Percentiles rank a stretch among this genome's conserved stretches.
Conservation (phyloP, 768 basidiomycete genomes). For the Leucogyrophana mollusca region DNA sequence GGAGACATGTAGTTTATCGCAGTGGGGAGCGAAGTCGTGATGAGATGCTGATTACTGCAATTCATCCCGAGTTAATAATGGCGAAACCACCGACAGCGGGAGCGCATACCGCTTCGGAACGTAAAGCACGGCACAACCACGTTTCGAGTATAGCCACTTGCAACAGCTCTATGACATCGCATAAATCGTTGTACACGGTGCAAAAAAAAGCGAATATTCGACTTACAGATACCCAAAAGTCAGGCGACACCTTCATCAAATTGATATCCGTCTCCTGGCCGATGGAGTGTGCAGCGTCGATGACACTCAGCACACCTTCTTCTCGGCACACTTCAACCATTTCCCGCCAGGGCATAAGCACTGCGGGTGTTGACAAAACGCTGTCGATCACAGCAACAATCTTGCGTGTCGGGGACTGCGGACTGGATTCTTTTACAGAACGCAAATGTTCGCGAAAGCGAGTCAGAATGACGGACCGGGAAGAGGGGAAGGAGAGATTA, state of each 20-base stretch:
- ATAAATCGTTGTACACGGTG: background rate
- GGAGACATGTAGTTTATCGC: too few species aligned
- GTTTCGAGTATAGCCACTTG: background rate
- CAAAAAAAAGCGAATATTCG: background rate
- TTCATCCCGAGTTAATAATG: too few species aligned
- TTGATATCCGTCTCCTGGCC: slow-evolving; percentile 61
- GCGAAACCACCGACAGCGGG: too few species aligned
- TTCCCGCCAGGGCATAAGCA: slow-evolving; percentile 59
- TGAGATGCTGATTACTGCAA: too few species aligned
- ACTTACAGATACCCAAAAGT: slow-evolving; percentile 70
- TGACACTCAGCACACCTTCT: slow-evolving; percentile 53
- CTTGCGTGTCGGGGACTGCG: slow-evolving; percentile 23
- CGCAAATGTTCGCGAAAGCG: background rate
- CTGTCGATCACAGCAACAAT: slow-evolving; percentile 66
- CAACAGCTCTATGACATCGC: background rate
- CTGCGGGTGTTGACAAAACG: slow-evolving; percentile 58
- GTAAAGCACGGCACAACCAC: too few species aligned
- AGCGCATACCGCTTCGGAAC: too few species aligned
- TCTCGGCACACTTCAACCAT: slow-evolving; percentile 55
- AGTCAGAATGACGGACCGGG: background rate
- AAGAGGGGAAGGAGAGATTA: background rate
- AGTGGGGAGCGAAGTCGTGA: too few species aligned
- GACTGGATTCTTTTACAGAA: too few species aligned
- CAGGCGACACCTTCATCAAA: slow-evolving; percentile 48
- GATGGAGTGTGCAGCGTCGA: slow-evolving; percentile 73